phyloP scores from a whole-genome alignment of 768 basidiomycete species.

The Leucocoprinus leucothites region DNA sequence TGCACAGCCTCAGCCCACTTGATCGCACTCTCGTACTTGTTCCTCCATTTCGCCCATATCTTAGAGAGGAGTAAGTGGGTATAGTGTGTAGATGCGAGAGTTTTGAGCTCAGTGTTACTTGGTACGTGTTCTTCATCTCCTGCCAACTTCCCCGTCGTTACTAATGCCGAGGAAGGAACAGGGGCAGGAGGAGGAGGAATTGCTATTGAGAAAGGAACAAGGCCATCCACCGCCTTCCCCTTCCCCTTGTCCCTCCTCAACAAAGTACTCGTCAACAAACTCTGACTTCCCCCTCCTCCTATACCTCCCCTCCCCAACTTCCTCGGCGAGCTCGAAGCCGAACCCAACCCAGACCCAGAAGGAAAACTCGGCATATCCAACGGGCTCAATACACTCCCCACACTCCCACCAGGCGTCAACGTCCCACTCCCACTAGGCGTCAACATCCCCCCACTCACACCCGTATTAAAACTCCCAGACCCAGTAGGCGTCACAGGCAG shows the following conservation, averaged over 20 bases:
- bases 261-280: not conserved
- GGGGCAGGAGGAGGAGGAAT: conserved; percentile 4
- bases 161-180: conserved; percentile 9
- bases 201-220: conserved; percentile 17
- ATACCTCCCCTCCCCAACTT: no score
- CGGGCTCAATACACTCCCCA: conserved; percentile 46
- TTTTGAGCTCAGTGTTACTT: not conserved
- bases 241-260: conserved; percentile 26
- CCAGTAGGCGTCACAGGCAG: conserved; percentile 3
- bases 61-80: not conserved
- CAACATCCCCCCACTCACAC: no score
- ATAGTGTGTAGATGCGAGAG: no score
- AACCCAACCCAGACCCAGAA: conserved; percentile 18
- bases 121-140: conserved; percentile 29
- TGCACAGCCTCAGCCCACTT: conserved; percentile 61
- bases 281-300: not conserved
- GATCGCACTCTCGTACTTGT: not conserved
- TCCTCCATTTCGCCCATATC: not conserved
- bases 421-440: no score
- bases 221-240: conserved; percentile 13
- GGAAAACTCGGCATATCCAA: conserved; percentile 35
- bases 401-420: conserved; percentile 18
- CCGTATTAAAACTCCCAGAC: no score
- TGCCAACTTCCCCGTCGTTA: not conserved
- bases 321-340: no score